Evolutionary conservation across 768 basidiomycete genomes (phyloP), one percentile per base, ranked within the genome.

Genomic region (Lentinula edodes): DNA sequence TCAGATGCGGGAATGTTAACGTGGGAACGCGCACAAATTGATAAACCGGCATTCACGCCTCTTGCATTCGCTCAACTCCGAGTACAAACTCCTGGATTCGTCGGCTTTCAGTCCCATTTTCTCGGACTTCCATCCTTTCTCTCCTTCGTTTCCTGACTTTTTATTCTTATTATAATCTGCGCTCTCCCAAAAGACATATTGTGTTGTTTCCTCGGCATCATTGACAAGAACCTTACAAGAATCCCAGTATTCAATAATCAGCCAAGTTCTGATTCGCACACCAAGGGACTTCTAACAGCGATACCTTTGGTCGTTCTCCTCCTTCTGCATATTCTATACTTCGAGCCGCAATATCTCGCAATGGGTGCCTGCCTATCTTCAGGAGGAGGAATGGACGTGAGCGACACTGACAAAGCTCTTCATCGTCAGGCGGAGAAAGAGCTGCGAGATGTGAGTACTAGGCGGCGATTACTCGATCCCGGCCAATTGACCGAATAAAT

Each of bases 321-420:
- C n/a, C 18, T 38, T 16, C 34, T 7, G 8, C 15, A 6, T 9
- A 18, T 42, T 42, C 16, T 35, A 10, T 35, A 5, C 12, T 13
- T 23, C 23, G 7, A 15, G 16, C 52, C 28, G 23, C 53, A 23
- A 15, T 58, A 15, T 2, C 28, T 58, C 15, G n/a, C 39, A 42
- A 91, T 93, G 90, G 93, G 94, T 63, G 83, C 83, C 41, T 95
- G 93, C 71, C 75, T 93, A 68, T 94, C 93, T 28, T 77, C 88
- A 10, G 73, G 75, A 12, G 75, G 76, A 0, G 77, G 76, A 5
- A 72, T 80, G 2, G 90, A 88, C 55, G 78, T 89, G 6, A 78
- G 82, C 9, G 91, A 93, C 56, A 83, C 87, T 45, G 90, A 91
- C 66, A 87, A 79, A 74, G 74, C 76, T 65, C 73, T 79, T 64